Percentiles rank a stretch among this genome's conserved stretches.
phyloP scores from a whole-genome alignment of 306 rosid genomes.

The Luffa aegyptiaca region DNA sequence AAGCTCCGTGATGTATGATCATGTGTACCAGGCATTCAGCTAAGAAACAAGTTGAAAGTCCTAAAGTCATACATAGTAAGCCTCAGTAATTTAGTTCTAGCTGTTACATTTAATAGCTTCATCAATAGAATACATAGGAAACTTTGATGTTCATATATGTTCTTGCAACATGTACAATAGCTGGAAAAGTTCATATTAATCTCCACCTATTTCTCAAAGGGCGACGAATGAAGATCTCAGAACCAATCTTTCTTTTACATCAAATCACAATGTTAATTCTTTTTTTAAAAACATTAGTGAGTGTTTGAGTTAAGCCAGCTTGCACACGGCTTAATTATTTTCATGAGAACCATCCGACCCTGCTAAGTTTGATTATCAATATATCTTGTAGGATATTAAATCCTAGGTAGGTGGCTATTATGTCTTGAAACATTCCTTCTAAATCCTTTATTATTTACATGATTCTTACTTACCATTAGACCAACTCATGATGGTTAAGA shows the following conservation, averaged over 20 bases:
- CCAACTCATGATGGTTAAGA: background rate
- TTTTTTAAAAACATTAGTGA: too few species aligned
- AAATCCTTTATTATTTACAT: too few species aligned
- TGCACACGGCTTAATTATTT: too few species aligned
- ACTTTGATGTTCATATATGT: background rate
- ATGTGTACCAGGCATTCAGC: background rate
- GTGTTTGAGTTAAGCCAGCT: too few species aligned
- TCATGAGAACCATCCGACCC: too few species aligned
- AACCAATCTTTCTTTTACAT: background rate
- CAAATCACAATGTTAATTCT: too few species aligned
- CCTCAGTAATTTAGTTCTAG: background rate
- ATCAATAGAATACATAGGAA: background rate
- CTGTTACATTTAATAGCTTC: background rate
- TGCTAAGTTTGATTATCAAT: too few species aligned
- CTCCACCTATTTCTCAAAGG: background rate
- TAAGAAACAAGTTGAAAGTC: background rate
- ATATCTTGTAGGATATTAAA: too few species aligned
- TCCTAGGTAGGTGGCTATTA: too few species aligned
- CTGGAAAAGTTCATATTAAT: background rate
- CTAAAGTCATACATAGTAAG: background rate
- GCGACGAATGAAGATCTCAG: background rate
- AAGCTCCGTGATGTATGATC: background rate
- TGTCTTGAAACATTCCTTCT: too few species aligned
- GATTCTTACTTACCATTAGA: too few species aligned
- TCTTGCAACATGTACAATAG: background rate